Base-by-base conservation (phyloP, 164 flowering plant genomes). In the Santalum album region DNA sequence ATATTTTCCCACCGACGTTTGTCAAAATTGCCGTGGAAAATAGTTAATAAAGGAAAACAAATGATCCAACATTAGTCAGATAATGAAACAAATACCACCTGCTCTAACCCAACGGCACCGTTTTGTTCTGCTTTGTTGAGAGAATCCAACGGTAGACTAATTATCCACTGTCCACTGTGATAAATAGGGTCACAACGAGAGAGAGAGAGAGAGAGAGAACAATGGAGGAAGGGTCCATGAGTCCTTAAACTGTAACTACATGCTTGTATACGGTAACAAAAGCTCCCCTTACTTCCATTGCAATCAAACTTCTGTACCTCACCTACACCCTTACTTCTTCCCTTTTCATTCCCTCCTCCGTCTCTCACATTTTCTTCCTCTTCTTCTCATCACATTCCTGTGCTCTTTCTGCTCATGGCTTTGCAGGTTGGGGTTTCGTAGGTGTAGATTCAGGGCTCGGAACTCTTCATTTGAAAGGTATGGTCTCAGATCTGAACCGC, bases 401-500 rank as follows among this genome's bases (percentile, higher is more conserved):
- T 4, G 1, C 22, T 43, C 6, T n/a, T n/a, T 19, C 18, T 5
- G 4, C 6, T 17, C 17, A 9, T 18, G 21, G 5, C 20, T 16
- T 20, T 22, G 35, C 6, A 3, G 21, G 35, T 20, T 47, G 26
- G 58, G 26, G 22, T 43, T 24, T 48, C 60, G 58, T 42, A 54
- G 46, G 2, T 12, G 32, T 29, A 25, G 64, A 36, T 49, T 49
- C 36, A 18, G 51, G 63, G 51, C n/a, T 57, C 21, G 24, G 19
- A 20, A 45, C 59, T 29, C 39, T 29, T 36, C 45, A 21, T 21
- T 49, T 29, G 49, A 54, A 51, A 25, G 72, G 69, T 68, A 67
- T 32, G n/a, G 34, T 42, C 26, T 35, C 61, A 72, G 76, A 72
- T 72, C 76, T 68, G 58, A 43, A 19, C n/a, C 21, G 39, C 70